These are phyloP conservation scores for Hygrocybe coccinea DNA, from an alignment of 768 basidiomycete species.

Conservation along the genomic window DNA sequence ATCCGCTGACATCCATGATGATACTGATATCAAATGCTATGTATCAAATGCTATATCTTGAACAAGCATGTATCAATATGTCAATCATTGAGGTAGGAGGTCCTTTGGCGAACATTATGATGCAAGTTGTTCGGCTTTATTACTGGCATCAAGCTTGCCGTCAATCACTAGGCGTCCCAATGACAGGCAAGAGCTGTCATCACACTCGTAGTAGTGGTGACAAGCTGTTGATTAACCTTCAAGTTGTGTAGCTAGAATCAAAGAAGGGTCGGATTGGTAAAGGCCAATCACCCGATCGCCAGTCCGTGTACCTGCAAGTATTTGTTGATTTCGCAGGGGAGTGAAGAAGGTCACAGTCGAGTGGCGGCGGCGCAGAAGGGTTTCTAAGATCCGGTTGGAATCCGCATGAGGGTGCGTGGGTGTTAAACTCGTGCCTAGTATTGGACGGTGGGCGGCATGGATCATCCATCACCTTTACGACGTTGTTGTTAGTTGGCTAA, in stretches of 20 bases:
- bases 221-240: conserved; percentile 47
- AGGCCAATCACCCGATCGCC: conserved; percentile 86
- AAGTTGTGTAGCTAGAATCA: conserved; percentile 86
- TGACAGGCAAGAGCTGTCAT: conserved; percentile 75
- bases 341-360: conserved; percentile 51
- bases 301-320: conserved; percentile 76
- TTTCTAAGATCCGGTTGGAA: conserved; percentile 77
- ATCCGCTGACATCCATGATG: background rate
- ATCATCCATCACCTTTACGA: conserved; percentile 76
- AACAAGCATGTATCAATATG: background rate
- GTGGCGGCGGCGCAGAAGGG: conserved; percentile 69
- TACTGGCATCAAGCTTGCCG: conserved; percentile 30
- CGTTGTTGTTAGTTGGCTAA: conserved; percentile 61
- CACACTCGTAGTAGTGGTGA: background rate
- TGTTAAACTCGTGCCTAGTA: conserved; percentile 53
- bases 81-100: conserved; percentile 19
- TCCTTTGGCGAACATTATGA: conserved; percentile 50
- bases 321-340: background rate
- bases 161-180: conserved; percentile 76
- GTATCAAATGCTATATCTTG: too few relatives aligned
- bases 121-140: conserved; percentile 37
- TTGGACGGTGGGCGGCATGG: conserved; percentile 49
- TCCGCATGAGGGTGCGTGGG: conserved; percentile 63
- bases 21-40: too few relatives aligned
- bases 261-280: conserved; percentile 48